Evolutionary conservation across 2,329 filamentous ascomycete genomes (phyloP).

Genomic region (Fusarium musae): DNA sequence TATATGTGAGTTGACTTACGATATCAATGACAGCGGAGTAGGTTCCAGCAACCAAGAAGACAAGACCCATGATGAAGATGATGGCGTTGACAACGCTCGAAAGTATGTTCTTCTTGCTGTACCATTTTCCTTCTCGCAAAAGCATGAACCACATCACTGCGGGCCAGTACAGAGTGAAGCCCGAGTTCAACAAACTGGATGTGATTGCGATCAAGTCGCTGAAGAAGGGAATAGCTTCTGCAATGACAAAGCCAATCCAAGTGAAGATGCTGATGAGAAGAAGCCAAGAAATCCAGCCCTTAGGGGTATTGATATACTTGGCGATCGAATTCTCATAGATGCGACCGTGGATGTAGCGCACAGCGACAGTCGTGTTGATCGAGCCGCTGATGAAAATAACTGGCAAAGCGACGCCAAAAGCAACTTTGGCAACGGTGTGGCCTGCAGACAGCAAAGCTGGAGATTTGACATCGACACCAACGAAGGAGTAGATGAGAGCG

Average conservation of each 20-base stretch:
- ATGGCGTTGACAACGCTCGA: constrained; percentile 23
- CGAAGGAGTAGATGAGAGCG: constrained; percentile 73
- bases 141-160: constrained; percentile 55
- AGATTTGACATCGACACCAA: constrained; percentile 67
- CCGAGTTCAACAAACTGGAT: constrained; percentile 59
- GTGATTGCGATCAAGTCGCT: constrained; percentile 68
- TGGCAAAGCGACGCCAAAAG: constrained; percentile 64
- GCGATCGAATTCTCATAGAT: constrained; percentile 35
- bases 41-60: constrained; percentile 31
- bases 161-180: constrained; percentile 52
- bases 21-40: constrained; percentile 31
- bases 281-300: constrained; percentile 63
- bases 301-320: constrained; percentile 39
- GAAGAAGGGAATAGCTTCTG: constrained; percentile 78
- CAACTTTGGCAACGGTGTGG: constrained; percentile 55
- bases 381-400: constrained; percentile 77
- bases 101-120: constrained; percentile 29
- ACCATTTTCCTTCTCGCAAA: constrained; percentile 40
- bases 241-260: constrained; percentile 55
- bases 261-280: constrained; percentile 66
- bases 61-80: constrained; percentile 32
- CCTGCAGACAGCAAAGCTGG: constrained; percentile 73
- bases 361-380: constrained; percentile 62
- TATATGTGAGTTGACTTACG: not conserved
- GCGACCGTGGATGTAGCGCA: constrained; percentile 51